Evolutionary conservation across 2,329 filamentous ascomycete species (phyloP), one percentile per base, ranked within the genome.

Genomic region (Fusarium siculi): DNA sequence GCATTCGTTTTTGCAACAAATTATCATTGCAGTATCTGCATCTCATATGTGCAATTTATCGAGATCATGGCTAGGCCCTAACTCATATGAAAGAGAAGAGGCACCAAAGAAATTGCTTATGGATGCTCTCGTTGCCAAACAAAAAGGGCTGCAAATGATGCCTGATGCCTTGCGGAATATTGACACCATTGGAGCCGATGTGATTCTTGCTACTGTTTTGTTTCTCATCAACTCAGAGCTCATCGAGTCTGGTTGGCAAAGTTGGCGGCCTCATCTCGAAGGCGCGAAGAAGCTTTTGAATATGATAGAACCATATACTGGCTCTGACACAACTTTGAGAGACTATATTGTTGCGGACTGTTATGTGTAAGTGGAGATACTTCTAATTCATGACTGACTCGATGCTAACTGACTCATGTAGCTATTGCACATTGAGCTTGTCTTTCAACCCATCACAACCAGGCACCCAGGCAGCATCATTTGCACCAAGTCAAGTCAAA

Each of bases 201-300:
- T 84, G 6, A 78, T 86, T 15, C 80, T 87, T 6, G 83, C 85
- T 9, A 83, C 85, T 4, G 83, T 85, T 8, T 78, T 87, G 12
- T 87, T 87, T 76, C 84, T 87, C 66, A 80, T 87, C 77, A 85
- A 87, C 64, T 79, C 87, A 21, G 84, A 87, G 73, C 79, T 87
- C 34, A 84, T 87, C 44, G 85, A 87, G 74, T 85, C 84, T 9
- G 84, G 85, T 5, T 84, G 81, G 74, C 81, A 84, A 53, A 81
- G 82, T 8, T 87, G 85, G 85, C 81, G 81, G 54, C 81, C 82
- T 9, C 85, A 87, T 69, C 79, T 87, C 11, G 81, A 86, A 52
- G 85, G 84, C 4, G 85, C 84, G 16, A 81, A 81, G 18, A 79
- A 79, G 23, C 82, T 87, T 39, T 82, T 86, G 77, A 79, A 80